Evolutionary conservation across 2,329 filamentous ascomycete species (phyloP).

Genomic region (Pestalotiopsis sp.): DNA sequence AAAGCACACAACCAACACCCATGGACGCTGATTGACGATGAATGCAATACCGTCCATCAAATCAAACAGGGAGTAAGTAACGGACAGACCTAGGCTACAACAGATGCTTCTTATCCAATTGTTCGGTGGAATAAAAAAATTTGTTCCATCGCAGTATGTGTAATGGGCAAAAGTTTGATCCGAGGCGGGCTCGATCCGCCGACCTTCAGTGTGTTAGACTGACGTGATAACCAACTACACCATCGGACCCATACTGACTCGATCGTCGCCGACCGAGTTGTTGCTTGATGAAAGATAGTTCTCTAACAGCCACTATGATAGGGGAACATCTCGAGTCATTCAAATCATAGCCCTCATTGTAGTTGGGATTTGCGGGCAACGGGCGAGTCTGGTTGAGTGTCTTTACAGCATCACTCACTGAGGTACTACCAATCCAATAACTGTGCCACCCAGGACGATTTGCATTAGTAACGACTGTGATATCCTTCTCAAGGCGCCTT

Average conservation of each 20-base stretch:
- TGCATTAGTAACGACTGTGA: not conserved
- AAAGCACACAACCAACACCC: not conserved
- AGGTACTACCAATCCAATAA: too few species aligned
- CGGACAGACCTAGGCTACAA: too few species aligned
- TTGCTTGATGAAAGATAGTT: not conserved
- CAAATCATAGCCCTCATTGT: not conserved
- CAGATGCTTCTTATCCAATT: not conserved
- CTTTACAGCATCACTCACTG: too few species aligned
- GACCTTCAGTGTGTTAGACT: constrained; percentile 11
- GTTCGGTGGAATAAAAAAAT: not conserved
- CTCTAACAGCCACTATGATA: not conserved
- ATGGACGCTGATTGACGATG: too few species aligned
- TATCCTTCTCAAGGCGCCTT: constrained; percentile 22
- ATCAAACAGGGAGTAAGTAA: too few species aligned
- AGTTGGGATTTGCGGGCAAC: not conserved
- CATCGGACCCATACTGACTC: constrained; percentile 7
- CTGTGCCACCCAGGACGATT: not conserved
- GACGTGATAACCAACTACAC: constrained; percentile 11
- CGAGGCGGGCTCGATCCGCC: constrained; percentile 10
- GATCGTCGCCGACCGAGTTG: constrained; percentile 1
- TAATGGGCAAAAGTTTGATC: constrained; percentile 1
- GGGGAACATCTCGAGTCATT: not conserved
- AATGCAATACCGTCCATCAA: too few species aligned
- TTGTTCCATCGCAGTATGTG: not conserved
- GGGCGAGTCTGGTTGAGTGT: too few species aligned